Base-by-base conservation (phyloP, 306 rosid genomes). In the Canavalia gladiata region DNA sequence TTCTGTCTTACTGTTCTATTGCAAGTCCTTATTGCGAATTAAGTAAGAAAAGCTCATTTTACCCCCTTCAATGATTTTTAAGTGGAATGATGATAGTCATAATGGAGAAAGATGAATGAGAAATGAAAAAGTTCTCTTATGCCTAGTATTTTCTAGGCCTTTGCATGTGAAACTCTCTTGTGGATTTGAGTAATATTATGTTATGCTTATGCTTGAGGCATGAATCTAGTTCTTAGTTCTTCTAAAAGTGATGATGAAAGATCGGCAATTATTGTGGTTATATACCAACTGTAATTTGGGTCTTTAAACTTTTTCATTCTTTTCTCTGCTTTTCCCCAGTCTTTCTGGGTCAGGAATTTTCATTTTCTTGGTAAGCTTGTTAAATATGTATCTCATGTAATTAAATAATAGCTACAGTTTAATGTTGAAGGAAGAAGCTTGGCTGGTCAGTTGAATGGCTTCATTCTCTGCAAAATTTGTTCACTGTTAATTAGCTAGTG, bases 21-120 rank as follows among this genome's bases (percentile, higher is more conserved):
- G 35, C 25, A 71, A 76, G 18, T 71, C 51, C 5, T 65, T 65
- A 18, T n/a, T 2, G 71, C n/a, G 71, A 65, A 65, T 39, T n/a
- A 41, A 65, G 33, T 35, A n/a, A 18, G 58, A 12, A 52, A 64
- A 6, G 63, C 52, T 77, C 37, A 65, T 25, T 25, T 56, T n/a
- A 42, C 37, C 34, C n/a, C 75, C 67, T 39, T 65, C 5, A 29
- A 51, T 34, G 0, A 25, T 8, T 9, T 49, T 13, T 64, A 47
- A 39, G 30, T 12, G 7, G 72, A 60, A 4, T 63, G 28, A 28
- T 64, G 54, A 8, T 50, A 9, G 37, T 71, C n/a, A 71, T 37
- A 37, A 59, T 39, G 54, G 13, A 12, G 73, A 35, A 33, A 50
- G 42, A 58, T 46, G 12, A 18, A 79, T 57, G 51, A 37, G 11